Evolutionary conservation across 108 stramenopile species (phyloP).

Genomic region (Discostella stelligeroides): DNA sequence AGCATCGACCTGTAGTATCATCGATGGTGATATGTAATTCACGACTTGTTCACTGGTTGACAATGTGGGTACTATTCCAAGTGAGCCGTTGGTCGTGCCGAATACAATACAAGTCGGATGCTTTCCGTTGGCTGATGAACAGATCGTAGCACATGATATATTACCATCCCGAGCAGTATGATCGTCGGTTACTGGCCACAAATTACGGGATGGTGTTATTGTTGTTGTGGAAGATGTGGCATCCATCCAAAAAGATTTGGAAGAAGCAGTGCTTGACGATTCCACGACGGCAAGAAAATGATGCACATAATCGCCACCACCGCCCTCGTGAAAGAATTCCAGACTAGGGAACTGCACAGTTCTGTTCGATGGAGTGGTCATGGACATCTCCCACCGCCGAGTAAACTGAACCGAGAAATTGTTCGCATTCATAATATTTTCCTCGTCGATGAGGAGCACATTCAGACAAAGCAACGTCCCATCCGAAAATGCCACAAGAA

Average conservation of each 20-base stretch:
- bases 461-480: constrained; percentile 67
- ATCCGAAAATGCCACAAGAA: constrained; percentile 42
- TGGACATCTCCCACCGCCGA: constrained; percentile 36
- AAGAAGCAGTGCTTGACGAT: background rate
- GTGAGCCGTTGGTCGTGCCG: constrained; percentile 30
- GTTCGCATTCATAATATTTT: constrained; percentile 45
- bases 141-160: constrained; percentile 25
- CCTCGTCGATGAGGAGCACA: constrained; percentile 15
- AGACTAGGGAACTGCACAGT: constrained; percentile 34
- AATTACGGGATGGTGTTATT: constrained; percentile 5
- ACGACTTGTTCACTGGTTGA: constrained; percentile 6
- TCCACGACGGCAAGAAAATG: constrained; percentile 34
- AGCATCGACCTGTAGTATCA: constrained; percentile 5
- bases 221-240: constrained; percentile 16
- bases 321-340: constrained; percentile 18
- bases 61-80: constrained; percentile 21
- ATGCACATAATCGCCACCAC: constrained; percentile 5
- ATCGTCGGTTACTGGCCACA: constrained; percentile 19
- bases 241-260: constrained; percentile 23
- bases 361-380: constrained; percentile 20
- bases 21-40: constrained; percentile 16
- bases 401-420: constrained; percentile 24
- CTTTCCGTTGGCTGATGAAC: background rate
- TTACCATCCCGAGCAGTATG: background rate
- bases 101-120: constrained; percentile 7